Conservation (phyloP, 805 yeast species). For the Martiniozyma abietophila region DNA sequence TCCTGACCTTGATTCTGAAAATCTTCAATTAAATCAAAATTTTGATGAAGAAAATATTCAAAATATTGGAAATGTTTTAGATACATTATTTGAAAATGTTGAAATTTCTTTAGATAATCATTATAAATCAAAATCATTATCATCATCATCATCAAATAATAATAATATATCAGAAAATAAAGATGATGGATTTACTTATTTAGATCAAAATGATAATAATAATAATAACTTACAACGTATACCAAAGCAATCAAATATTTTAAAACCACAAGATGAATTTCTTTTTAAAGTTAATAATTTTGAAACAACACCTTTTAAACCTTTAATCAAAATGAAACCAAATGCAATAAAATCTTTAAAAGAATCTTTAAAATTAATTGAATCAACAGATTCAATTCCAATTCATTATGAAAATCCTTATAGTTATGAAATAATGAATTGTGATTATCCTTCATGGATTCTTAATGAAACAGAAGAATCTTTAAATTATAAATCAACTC, state of each 20-base stretch:
- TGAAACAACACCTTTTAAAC: conserved; percentile 66
- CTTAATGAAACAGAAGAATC: conserved; percentile 28
- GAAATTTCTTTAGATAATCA: conserved; percentile 56
- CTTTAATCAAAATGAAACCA: conserved; percentile 65
- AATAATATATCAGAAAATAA: not conserved
- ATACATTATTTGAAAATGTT: conserved; percentile 63
- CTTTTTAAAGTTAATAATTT: conserved; percentile 49
- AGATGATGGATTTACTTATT: conserved; percentile 32
- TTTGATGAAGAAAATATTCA: conserved; percentile 49
- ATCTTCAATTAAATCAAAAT: conserved; percentile 18
- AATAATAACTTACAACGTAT: conserved; percentile 1
- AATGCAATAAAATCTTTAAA: conserved; percentile 49
- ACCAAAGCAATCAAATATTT: conserved; percentile 12
- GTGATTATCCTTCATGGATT: conserved; percentile 57
- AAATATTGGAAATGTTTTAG: conserved; percentile 51
- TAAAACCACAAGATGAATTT: conserved; percentile 66
- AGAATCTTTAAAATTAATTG: conserved; percentile 35
- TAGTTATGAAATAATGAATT: conserved; percentile 57
- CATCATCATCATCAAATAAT: too few relatives aligned
- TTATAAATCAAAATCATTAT: conserved; percentile 19
- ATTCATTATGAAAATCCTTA: conserved; percentile 76
- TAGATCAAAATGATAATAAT: conserved; percentile 43
- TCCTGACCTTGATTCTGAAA: conserved; percentile 21
- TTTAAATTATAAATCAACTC: conserved; percentile 38
- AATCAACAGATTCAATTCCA: conserved; percentile 34